Conservation (phyloP, 2,329 filamentous ascomycete species). For the Plenodomus biglobosus region DNA sequence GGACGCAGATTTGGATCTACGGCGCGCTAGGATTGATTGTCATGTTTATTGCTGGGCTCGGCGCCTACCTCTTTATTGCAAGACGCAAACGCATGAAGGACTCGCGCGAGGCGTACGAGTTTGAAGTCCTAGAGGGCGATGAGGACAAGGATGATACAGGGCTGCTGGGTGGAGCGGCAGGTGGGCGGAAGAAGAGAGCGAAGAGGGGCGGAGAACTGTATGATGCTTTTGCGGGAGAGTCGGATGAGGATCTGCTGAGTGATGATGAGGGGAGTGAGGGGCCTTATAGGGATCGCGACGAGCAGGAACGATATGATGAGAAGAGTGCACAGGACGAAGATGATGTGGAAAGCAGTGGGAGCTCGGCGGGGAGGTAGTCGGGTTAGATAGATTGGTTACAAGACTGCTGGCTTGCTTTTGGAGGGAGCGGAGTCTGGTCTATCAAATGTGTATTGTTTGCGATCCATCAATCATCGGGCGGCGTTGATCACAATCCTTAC, state of each 20-base stretch:
- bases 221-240: slow-evolving; percentile 94
- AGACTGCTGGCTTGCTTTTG: too few relatives aligned
- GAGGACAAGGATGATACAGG: slow-evolving; percentile 62
- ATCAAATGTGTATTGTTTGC: too few relatives aligned
- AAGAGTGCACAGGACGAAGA: slow-evolving; percentile 33
- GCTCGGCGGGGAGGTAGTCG: slow-evolving; percentile 31
- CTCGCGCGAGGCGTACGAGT: slow-evolving; percentile 84
- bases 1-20: slow-evolving; percentile 92
- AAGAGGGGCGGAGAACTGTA: slow-evolving; percentile 84
- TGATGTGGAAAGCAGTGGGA: slow-evolving; percentile 28
- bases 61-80: slow-evolving; percentile 78
- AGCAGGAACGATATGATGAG: slow-evolving; percentile 30
- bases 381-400: too few relatives aligned
- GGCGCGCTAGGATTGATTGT: slow-evolving; percentile 82
- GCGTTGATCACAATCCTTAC: too few relatives aligned
- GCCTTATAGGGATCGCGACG: slow-evolving; percentile 36
- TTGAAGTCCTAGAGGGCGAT: slow-evolving; percentile 85
- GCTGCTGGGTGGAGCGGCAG: slow-evolving; percentile 39
- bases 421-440: too few relatives aligned
- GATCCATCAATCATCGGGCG: slow-evolving; percentile 18
- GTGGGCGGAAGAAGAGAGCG: slow-evolving; percentile 50
- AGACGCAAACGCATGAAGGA: slow-evolving; percentile 75
- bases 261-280: slow-evolving; percentile 46
- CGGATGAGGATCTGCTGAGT: slow-evolving; percentile 68
- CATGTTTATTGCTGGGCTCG: slow-evolving; percentile 78